Evolutionary conservation across 768 basidiomycete genomes (phyloP), one percentile per base, ranked within the genome.

Genomic region (Tricholomella constricta): DNA sequence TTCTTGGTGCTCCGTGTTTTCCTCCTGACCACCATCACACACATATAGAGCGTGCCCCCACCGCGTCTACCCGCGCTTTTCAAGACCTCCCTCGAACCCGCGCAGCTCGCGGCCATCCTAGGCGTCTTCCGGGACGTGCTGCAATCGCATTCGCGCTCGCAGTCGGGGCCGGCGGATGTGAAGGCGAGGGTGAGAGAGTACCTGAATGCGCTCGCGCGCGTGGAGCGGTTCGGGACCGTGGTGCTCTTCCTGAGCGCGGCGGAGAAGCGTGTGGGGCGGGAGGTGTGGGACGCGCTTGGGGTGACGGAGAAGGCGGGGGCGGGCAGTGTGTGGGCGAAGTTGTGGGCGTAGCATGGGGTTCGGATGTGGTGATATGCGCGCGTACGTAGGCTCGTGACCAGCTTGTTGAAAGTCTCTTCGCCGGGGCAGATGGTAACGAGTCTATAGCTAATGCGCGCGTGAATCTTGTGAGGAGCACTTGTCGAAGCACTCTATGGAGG

Each of bases 51-150:
- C 29, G 75, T 91, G 38, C 70, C 79, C 0, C 82, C 89, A 0
- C 42, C 72, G 7, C 69, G 72, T 15, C 65, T 92, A 23, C 87
- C 89, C 1, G 58, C 73, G 1, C 67, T 93, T 34, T 90, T 88
- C 69, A 78, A 86, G 60, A 81, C 75, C 0, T 88, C 88, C 0
- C 74, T 93, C 27, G 91, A 92, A 38, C 80, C 91, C 0, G 61
- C 75, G 1, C 61, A 88, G 23, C 77, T 93, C 15, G 72, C 74
- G 2, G 80, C 82, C 1, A 72, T 91, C 19, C 64, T 91, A 22
- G 69, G 74, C 25, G 78, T 77, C 2, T 81, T 91, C 57, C 65
- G 62, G 7, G 60, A 62, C 0, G 60, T 67, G 10, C 65, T 76
- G 51, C 57, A 51, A 38, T 55, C 36, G 3, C 52, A 51, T 2